These are phyloP conservation scores for Aspergillus hancockii DNA, from an alignment of 495 filamentous ascomycete genomes.

Conservation along the genomic window DNA sequence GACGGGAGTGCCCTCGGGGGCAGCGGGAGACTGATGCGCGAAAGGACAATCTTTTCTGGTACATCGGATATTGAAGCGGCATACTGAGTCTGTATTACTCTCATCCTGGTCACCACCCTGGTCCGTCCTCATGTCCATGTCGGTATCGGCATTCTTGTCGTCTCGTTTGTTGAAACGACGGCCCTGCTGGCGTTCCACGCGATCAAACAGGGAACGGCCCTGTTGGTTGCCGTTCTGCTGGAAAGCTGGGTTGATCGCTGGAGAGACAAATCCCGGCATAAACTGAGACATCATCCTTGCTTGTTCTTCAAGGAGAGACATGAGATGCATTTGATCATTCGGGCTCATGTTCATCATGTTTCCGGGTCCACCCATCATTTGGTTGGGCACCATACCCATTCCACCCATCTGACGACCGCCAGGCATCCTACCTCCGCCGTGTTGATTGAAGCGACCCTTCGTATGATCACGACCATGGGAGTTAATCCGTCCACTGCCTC, in stretches of 20 bases:
- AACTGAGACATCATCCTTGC: slow-evolving; percentile 79
- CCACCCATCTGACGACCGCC: slow-evolving; percentile 50
- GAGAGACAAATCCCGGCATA: slow-evolving; percentile 49
- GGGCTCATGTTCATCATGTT: slow-evolving; percentile 58
- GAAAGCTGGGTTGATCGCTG: slow-evolving; percentile 57
- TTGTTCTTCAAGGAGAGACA: slow-evolving; percentile 86
- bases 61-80: slow-evolving; percentile 86
- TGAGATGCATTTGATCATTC: slow-evolving; percentile 76
- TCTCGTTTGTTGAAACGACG: slow-evolving; percentile 39
- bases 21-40: slow-evolving; percentile 91
- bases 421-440: slow-evolving; percentile 36
- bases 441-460: slow-evolving; percentile 60
- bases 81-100: slow-evolving; percentile 54
- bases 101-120: slow-evolving; percentile 51
- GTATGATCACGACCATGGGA: slow-evolving; percentile 70
- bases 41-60: slow-evolving; percentile 87
- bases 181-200: slow-evolving; percentile 57
- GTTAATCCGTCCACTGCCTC: slow-evolving; percentile 76
- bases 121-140: slow-evolving; percentile 41
- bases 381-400: slow-evolving; percentile 51
- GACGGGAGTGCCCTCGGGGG: slow-evolving; percentile 75
- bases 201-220: slow-evolving; percentile 76
- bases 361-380: slow-evolving; percentile 30
- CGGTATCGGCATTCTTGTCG: slow-evolving; percentile 33
- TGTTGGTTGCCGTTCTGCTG: slow-evolving; percentile 47